These are phyloP conservation scores for Omphalotus guepiniiformis DNA, from an alignment of 768 basidiomycete species.

Conservation along the genomic window DNA sequence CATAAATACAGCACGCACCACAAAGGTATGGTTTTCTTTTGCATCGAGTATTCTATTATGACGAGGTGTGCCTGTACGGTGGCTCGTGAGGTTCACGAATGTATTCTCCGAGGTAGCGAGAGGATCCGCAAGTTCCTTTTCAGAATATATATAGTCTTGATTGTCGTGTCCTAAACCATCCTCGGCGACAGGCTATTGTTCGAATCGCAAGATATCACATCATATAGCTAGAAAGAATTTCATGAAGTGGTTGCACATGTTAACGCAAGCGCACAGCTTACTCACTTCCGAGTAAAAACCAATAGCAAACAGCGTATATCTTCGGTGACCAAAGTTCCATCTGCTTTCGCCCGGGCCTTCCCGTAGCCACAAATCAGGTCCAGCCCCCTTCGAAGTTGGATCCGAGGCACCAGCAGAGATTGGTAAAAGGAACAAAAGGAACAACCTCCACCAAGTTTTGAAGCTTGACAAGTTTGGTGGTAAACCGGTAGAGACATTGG, in stretches of 20 bases:
- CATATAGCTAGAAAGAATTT: slow-evolving; percentile 23
- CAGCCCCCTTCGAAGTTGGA: slow-evolving; percentile 22
- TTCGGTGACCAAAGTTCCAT: slow-evolving; percentile 18
- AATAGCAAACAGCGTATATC: slow-evolving; percentile 24
- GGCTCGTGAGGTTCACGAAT: slow-evolving; percentile 23
- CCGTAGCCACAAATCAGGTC: slow-evolving; percentile 27
- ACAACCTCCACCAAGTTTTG: too few species aligned
- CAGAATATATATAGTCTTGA: slow-evolving; percentile 21
- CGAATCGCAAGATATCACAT: slow-evolving; percentile 19
- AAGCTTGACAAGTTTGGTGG: too few species aligned
- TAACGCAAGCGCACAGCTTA: too few species aligned
- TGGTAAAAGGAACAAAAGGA: too few species aligned
- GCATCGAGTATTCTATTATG: slow-evolving; percentile 15
- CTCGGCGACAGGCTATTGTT: slow-evolving; percentile 20
- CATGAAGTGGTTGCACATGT: too few species aligned
- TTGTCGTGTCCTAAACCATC: slow-evolving; percentile 21
- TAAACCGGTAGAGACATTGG: too few species aligned
- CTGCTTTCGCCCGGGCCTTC: slow-evolving; percentile 17
- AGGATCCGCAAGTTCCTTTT: slow-evolving; percentile 21
- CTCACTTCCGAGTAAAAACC: slow-evolving; percentile 30
- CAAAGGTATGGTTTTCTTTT: neutral
- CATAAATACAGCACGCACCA: slow-evolving; percentile 1
- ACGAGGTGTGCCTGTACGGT: slow-evolving; percentile 23
- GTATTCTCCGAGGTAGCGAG: slow-evolving; percentile 15
- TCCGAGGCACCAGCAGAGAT: too few species aligned